Base-by-base conservation (phyloP, 78 protist genomes). In the Chrysochromulina tobinii region DNA sequence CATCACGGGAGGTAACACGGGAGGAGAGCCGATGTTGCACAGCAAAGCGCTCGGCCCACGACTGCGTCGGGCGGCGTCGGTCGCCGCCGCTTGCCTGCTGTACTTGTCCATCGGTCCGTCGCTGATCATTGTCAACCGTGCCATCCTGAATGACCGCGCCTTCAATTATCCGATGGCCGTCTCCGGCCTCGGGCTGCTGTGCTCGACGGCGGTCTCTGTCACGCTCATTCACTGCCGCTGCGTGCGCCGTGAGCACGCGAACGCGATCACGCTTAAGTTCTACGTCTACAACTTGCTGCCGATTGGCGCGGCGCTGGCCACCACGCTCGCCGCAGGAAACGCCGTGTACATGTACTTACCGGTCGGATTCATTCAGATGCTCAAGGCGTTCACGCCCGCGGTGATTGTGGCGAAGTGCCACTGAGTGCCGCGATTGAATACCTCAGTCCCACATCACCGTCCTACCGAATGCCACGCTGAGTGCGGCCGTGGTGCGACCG, bases 351-450 rank as follows among this genome's bases (percentile, higher is more conserved):
- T 90, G 59, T 79, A 90, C 87, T 67, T 90, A 6, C 18, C 64
- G 27, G 92, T 90, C 59, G 48, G 72, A 18, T 90, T 90, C 79
- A 73, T 90, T 54, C 92, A 90, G n/a, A 90, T 90, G 69, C 92
- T 90, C 67, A 90, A 90, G 50, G 0, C 88, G 21, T 54, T 73
- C 53, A 75, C 88, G 81, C 92, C 92, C 18, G 81, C 27, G 27
- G 67, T 38, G 38, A 38, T 38, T 38, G 38, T 38, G 38, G 38
- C 38, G 38, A 38, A 38, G 38, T 38, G 38, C 38, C 38, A 38
- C 38, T 38, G 38, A 38, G 38, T 38, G 38, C 38, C 38, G 38
- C 38, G 38, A 38, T 38, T 38, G 38, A 38, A 38, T 38, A 38
- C 38, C 38, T 38, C 38, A 38, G 38, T 38, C 38, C 38, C 38